Conservation (phyloP, 2,329 filamentous ascomycete species). For the Fusarium palustre region DNA sequence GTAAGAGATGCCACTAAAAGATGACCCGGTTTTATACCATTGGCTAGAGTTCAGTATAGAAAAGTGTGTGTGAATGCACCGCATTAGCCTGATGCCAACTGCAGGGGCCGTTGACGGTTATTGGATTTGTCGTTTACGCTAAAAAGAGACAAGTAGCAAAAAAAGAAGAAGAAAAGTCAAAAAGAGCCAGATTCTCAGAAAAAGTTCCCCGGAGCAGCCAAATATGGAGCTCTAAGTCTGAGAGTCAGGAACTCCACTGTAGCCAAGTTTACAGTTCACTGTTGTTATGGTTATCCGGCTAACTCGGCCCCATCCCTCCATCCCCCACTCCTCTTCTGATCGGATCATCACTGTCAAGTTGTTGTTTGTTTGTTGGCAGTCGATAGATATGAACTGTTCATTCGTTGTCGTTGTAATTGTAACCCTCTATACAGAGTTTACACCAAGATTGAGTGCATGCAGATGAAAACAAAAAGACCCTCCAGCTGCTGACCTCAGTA, state of each 20-base stretch:
- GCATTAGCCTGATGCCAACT: constrained; percentile 34
- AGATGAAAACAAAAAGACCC: not conserved
- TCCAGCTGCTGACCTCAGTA: not conserved
- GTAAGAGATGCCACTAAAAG: constrained; percentile 10
- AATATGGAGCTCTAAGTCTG: not conserved
- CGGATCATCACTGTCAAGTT: constrained; percentile 7
- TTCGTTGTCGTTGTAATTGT: not conserved
- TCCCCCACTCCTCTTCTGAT: not conserved
- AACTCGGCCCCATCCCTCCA: constrained; percentile 20
- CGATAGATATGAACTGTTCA: not conserved
- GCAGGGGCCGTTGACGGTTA: constrained; percentile 23
- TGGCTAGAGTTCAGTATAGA: not conserved
- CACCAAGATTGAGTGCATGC: not conserved
- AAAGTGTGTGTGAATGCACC: constrained; percentile 9
- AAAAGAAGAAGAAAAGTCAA: not conserved
- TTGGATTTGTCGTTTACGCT: constrained; percentile 9
- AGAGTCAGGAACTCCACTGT: not conserved
- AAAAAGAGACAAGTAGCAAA: not conserved
- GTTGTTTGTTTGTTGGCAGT: not conserved
- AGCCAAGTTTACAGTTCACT: constrained; percentile 2
- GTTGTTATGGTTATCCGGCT: constrained; percentile 6
- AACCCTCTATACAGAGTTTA: not conserved
- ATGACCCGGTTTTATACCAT: not conserved
- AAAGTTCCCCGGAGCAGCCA: not conserved
- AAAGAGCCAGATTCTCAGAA: not conserved